phyloP scores from a whole-genome alignment of 352 stramenopile species.

The Phytophthora podocarpi region DNA sequence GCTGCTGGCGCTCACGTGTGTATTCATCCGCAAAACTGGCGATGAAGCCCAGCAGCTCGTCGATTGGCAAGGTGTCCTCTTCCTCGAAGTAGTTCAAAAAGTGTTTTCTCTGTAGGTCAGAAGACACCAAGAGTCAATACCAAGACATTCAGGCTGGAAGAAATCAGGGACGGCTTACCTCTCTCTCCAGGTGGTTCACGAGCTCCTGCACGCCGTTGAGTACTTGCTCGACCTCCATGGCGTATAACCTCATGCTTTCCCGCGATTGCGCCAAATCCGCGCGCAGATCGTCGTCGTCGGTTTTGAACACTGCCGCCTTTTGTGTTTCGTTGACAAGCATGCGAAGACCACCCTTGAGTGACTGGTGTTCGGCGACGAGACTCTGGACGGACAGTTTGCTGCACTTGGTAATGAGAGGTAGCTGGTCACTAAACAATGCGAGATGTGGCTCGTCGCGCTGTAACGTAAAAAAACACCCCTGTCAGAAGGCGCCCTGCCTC shows the following conservation, averaged over 20 bases:
- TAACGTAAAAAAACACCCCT: background rate
- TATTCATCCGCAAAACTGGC: constrained; percentile 70
- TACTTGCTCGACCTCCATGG: constrained; percentile 64
- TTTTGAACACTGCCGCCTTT: constrained; percentile 32
- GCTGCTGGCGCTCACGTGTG: constrained; percentile 53
- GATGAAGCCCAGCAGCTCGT: constrained; percentile 69
- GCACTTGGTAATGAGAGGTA: constrained; percentile 67
- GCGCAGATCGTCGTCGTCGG: constrained; percentile 33
- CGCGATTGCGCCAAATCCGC: constrained; percentile 27
- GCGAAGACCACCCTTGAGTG: constrained; percentile 59
- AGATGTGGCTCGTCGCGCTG: constrained; percentile 72
- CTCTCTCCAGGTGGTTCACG: constrained; percentile 52
- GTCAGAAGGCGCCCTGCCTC: constrained; percentile 3
- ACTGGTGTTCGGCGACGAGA: constrained; percentile 58
- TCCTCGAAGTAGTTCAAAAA: constrained; percentile 86
- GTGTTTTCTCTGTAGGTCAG: constrained; percentile 45
- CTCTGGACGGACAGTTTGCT: constrained; percentile 68
- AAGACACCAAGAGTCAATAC: background rate
- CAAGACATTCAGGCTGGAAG: background rate
- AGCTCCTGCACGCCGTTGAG: constrained; percentile 50
- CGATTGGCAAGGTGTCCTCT: constrained; percentile 62
- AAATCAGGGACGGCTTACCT: constrained; percentile 33
- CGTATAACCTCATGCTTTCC: constrained; percentile 57
- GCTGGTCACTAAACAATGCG: constrained; percentile 61
- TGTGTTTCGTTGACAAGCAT: constrained; percentile 67